Evolutionary conservation across 768 basidiomycete genomes (phyloP), one percentile per base, ranked within the genome.

Genomic region (Ramaria rubella): DNA sequence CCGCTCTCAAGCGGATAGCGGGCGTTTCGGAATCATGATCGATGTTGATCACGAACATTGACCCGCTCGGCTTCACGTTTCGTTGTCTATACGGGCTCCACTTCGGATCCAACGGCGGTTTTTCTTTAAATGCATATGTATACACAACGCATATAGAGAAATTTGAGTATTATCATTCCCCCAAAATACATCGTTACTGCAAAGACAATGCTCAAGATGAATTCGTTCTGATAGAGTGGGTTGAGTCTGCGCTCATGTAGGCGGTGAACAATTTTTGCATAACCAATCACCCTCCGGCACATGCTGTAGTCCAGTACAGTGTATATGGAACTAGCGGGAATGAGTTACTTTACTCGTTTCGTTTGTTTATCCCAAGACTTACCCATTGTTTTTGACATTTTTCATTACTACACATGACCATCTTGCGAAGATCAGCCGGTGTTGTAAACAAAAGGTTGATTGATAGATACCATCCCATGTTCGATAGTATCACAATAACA

Each of bases 1-100:
- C 79, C 7, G 74, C 79, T 57, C 73, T 90, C 52, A 87, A 80
- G 64, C 83, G 77, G 65, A 74, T 90, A 78, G 87, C 88, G 24
- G 74, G 76, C 5, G 58, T 49, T 30, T 31, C 44, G 31, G 30
- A 45, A 11, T 7, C 15, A 5, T 51, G 21, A 51, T 9, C 21
- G 31, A 19, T 30, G 23, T 26, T 5, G 27, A 15, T 27, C n/a
- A 15, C n/a, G 6, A 17, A 26, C 46, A 6, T 17, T 27, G 36
- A n/a, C 11, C n/a, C 17, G 8, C 23, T 53, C n/a, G 11, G 52
- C 33, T 38, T 45, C 52, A 53, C 38, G n/a, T 17, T 53, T 53
- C 23, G n/a, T n/a, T 38, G n/a, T n/a, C n/a, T 38, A 11, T n/a
- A 38, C 36, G 36, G n/a, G n/a, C n/a, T n/a, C n/a, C n/a, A n/a